Percentiles rank a stretch among this genome's conserved stretches.
Evolutionary conservation across 257 asterid species (phyloP).

Genomic region (Nicotiana undulata): DNA sequence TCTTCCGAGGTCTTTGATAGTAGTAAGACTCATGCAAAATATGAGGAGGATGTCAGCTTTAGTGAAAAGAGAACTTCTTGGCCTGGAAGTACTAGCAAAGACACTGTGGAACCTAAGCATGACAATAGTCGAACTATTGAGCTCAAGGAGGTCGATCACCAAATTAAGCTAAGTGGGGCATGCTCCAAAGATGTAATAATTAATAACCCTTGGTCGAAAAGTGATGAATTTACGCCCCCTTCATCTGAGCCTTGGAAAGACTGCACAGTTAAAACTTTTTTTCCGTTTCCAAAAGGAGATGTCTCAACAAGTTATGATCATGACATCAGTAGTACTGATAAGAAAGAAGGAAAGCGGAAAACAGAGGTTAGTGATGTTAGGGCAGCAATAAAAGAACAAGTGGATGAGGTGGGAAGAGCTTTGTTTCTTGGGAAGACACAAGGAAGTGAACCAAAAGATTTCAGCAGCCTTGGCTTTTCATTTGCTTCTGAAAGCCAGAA

Average conservation of each 20-base stretch:
- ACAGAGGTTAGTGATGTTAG: slow-evolving; percentile 43
- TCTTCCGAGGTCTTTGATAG: slow-evolving; percentile 33
- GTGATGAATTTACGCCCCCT: slow-evolving; percentile 34
- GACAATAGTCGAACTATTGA: slow-evolving; percentile 36
- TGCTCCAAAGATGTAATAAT: slow-evolving; percentile 33
- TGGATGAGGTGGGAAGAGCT: slow-evolving; percentile 83
- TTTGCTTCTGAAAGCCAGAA: slow-evolving; percentile 51
- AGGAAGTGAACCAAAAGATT: slow-evolving; percentile 48
- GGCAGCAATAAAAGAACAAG: slow-evolving; percentile 70
- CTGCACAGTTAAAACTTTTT: slow-evolving; percentile 62
- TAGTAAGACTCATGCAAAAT: slow-evolving; percentile 32
- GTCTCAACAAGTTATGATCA: slow-evolving; percentile 51
- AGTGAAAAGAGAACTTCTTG: slow-evolving; percentile 49
- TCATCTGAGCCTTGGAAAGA: slow-evolving; percentile 51
- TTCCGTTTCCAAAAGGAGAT: slow-evolving; percentile 54
- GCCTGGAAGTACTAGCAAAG: slow-evolving; percentile 48
- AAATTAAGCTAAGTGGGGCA: slow-evolving; percentile 25
- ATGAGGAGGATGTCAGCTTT: slow-evolving; percentile 35
- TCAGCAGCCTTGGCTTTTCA: slow-evolving; percentile 42
- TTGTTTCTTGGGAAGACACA: slow-evolving; percentile 60
- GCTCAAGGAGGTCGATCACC: slow-evolving; percentile 46
- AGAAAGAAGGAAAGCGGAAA: slow-evolving; percentile 56
- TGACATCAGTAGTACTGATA: slow-evolving; percentile 31
- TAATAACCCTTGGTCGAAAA: slow-evolving; percentile 47
- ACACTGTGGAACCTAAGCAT: slow-evolving; percentile 24